Evolutionary conservation across 345 rosid genomes (phyloP), one percentile per base, ranked within the genome.

Genomic region (Populus euphratica): DNA sequence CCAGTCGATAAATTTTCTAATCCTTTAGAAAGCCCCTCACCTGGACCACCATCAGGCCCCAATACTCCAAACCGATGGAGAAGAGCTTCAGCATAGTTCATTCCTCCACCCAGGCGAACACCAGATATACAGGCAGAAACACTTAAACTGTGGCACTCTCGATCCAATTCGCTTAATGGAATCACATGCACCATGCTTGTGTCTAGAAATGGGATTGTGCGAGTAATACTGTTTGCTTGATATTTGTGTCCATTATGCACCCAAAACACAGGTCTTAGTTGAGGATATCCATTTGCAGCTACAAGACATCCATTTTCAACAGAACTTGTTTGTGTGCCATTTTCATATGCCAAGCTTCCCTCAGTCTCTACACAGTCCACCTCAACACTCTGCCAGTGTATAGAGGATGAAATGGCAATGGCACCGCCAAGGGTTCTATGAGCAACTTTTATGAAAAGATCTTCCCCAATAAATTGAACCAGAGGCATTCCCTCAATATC

Each of bases 361-460:
- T 89, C 90, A n/a, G 94, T 85, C 79, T 96, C 97, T 70, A 96
- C 88, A 78, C 98, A 96, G 76, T 88, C 90, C 70, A 96, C 90
- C 88, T 92, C 90, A 83, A 92, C 88, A 81, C 79, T 87, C 84
- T 91, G 92, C 99, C 98, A 93, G 74, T 41, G 69, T 78, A 96
- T 76, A 59, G 85, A 81, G 62, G 96, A 96, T 54, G 99, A 93
- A 82, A 93, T 92, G 77, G 91, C 99, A 81, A 93, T 72, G 39
- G 99, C 99, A 69, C 99, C 99, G 29, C 99, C 99, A 50, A 96
- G 98, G 71, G 97, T 93, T 87, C 98, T 92, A 77, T 96, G 98
- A 84, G 87, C 66, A 75, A 96, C 98, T 85, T 93, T 93, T 81
- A 88, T 74, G 70, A 72, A 86, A 81, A 96, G 88, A 85, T 85